A percentile compares a stretch with the other conserved stretches of the same genome.
Conservation (phyloP, 2,329 filamentous ascomycete species). For the Macroventuria anomochaeta region DNA sequence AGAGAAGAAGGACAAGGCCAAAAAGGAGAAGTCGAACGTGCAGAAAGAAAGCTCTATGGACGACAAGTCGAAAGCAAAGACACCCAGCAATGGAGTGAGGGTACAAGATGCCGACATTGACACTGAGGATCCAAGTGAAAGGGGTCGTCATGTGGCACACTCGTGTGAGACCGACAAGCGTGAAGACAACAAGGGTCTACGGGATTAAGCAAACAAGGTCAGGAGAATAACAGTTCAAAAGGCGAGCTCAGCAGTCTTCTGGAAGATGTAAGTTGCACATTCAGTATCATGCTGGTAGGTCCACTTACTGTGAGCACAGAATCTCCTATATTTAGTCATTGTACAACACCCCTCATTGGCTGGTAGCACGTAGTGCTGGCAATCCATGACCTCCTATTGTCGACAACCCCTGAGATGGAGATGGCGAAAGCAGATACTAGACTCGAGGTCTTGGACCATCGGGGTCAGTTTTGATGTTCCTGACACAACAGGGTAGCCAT, state of each 20-base stretch:
- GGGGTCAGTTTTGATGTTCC: too few relatives aligned
- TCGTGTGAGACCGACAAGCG: background rate
- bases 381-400: background rate
- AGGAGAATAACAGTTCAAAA: background rate
- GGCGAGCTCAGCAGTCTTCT: background rate
- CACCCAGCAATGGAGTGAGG: background rate
- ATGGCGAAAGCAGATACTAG: too few relatives aligned
- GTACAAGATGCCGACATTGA: background rate
- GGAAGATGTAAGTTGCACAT: background rate
- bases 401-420: background rate
- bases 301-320: background rate
- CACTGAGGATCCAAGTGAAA: background rate
- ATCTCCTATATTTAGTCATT: slow-evolving; percentile 1
- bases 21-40: background rate
- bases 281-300: background rate
- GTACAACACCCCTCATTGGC: slow-evolving; percentile 1
- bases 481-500: too few relatives aligned
- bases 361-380: background rate
- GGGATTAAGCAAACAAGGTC: background rate
- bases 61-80: background rate
- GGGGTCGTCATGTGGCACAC: background rate
- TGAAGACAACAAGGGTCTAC: background rate
- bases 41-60: background rate
- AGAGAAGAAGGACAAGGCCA: background rate
- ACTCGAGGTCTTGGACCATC: too few relatives aligned